phyloP scores from a whole-genome alignment of 2,329 filamentous ascomycete genomes.

The Penicillium sp. region DNA sequence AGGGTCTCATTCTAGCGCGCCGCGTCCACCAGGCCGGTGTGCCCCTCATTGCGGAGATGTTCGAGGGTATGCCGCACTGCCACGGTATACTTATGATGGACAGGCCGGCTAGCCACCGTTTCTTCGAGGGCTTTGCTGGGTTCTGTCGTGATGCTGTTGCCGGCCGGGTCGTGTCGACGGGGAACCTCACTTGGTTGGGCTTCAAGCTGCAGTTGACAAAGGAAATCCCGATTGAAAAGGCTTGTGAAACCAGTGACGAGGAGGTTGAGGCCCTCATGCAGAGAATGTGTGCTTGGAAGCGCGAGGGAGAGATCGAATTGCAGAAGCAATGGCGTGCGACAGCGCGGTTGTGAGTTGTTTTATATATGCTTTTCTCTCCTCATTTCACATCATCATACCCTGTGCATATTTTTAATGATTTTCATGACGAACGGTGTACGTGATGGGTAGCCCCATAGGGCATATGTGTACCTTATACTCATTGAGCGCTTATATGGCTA shows the following conservation, averaged over 20 bases:
- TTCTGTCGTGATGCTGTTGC: conserved; percentile 49
- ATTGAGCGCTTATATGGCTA: not conserved
- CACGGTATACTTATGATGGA: conserved; percentile 57
- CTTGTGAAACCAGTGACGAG: conserved; percentile 35
- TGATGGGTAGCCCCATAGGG: not conserved
- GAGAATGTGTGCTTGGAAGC: conserved; percentile 30
- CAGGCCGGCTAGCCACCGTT: conserved; percentile 49
- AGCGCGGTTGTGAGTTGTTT: conserved; percentile 29
- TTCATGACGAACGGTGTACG: not conserved
- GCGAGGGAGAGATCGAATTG: conserved; percentile 37
- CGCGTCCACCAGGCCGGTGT: conserved; percentile 40
- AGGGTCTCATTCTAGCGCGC: conserved; percentile 40
- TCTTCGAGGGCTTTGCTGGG: conserved; percentile 54
- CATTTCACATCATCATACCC: not conserved
- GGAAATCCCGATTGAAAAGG: conserved; percentile 34
- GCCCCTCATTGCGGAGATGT: conserved; percentile 40
- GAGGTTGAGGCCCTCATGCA: conserved; percentile 34
- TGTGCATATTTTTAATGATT: not conserved
- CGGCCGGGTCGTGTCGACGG: conserved; percentile 27
- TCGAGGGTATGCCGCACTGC: conserved; percentile 49
- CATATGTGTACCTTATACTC: no score
- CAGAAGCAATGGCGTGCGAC: conserved; percentile 31
- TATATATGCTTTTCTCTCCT: not conserved
- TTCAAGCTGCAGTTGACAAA: conserved; percentile 28
- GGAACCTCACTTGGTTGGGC: conserved; percentile 32